Evolutionary conservation across 2,329 filamentous ascomycete genomes (phyloP).

Genomic region (Alternaria conjuncta): DNA sequence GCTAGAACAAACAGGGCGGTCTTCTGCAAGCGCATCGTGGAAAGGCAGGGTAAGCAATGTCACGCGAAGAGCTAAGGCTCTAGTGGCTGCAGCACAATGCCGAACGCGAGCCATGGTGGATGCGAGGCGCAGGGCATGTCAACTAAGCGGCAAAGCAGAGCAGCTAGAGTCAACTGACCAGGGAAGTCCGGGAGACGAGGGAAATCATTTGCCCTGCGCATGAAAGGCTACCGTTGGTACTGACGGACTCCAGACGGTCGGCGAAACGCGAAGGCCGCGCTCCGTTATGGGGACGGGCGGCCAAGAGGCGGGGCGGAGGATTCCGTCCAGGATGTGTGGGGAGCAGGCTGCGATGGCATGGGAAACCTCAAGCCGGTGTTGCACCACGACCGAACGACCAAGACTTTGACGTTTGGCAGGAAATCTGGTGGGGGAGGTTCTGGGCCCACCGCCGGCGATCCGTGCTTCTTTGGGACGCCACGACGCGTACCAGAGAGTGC

Average conservation of each 20-base stretch:
- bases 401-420: slow-evolving; percentile 12
- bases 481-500: slow-evolving; percentile 6
- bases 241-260: slow-evolving; percentile 24
- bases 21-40: slow-evolving; percentile 19
- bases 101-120: slow-evolving; percentile 9
- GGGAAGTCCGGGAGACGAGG: slow-evolving; percentile 3
- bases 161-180: slow-evolving; percentile 15
- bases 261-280: slow-evolving; percentile 34
- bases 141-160: neutral
- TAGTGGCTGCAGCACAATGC: slow-evolving; percentile 28
- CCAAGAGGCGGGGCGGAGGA: slow-evolving; percentile 15
- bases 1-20: slow-evolving; percentile 23
- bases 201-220: slow-evolving; percentile 16
- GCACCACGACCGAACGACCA: slow-evolving; percentile 16
- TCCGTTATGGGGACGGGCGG: slow-evolving; percentile 23
- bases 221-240: slow-evolving; percentile 9
- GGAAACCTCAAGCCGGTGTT: slow-evolving; percentile 15
- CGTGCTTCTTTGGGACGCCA: slow-evolving; percentile 14
- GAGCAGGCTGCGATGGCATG: slow-evolving; percentile 7
- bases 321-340: slow-evolving; percentile 18
- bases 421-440: slow-evolving; percentile 2
- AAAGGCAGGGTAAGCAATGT: slow-evolving; percentile 23
- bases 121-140: slow-evolving; percentile 15
- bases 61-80: slow-evolving; percentile 22
- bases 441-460: slow-evolving; percentile 9